Evolutionary conservation across 1,284 basidiomycete genomes (phyloP), one percentile per base, ranked within the genome.

Genomic region (Apiotrichum gamsii): DNA sequence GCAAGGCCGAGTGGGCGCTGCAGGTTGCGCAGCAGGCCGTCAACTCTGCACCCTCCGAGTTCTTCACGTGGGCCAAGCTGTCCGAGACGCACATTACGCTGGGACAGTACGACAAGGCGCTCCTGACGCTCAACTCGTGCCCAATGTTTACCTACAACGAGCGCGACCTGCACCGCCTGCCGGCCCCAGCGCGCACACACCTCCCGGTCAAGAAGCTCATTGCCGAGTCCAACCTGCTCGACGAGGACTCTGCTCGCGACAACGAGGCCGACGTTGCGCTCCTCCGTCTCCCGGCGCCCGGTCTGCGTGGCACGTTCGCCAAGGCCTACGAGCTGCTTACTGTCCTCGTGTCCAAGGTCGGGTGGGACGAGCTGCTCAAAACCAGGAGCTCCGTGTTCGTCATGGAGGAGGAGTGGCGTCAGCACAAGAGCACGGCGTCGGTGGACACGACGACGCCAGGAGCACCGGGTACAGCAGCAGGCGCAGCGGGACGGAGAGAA

Each of bases 101-200:
- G 40, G 83, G 82, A 13, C 82, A 91, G 67, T 97, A 81, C 69
- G 88, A 95, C 63, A 83, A 84, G 47, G 64, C 94, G 0, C 76
- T 98, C 13, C 78, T 97, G 32, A 97, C 94, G 2, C 81, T 98
- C 51, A 98, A 98, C 68, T 97, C 94, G 31, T 98, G 95, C 74
- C 94, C 94, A 1, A 98, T 98, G 94, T 98, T 98, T 73, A 97
- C 94, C 2, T 98, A 89, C 75, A 96, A 96, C 67, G 94, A 95
- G 46, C 83, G 93, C 15, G 95, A 99, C 70, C 77, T 87, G 10
- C 95, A 98, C 69, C 81, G 91, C 8, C 84, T 83, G 73, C 82
- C 96, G 6, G 79, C 85, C 2, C 84, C 93, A 1, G 77, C 85
- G 1, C 81, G 84, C 45, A 82, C 90, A 13, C 90, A 95, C 69